Evolutionary conservation across 345 rosid genomes (phyloP), one percentile per base, ranked within the genome.

Genomic region (Turritis glabra): DNA sequence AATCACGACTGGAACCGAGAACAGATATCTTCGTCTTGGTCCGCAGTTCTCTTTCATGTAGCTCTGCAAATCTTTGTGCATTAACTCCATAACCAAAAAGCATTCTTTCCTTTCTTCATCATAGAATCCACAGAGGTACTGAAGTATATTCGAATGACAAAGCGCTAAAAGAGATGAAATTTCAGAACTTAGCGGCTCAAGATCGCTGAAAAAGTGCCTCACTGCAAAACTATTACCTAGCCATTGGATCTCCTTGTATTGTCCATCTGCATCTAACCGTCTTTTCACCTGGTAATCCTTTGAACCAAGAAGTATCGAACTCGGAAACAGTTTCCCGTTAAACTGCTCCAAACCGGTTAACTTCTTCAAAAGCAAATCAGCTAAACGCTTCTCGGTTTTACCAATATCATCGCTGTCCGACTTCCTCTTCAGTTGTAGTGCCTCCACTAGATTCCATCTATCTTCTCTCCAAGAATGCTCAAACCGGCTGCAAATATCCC

Each of bases 221-320:
- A 89, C 6, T 3, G 77, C 84, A 54, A 85, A 95, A 22, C 74
- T 79, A 65, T 89, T 88, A 50, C 97, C 99, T 29, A 89, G 62
- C 99, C 99, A 92, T 35, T 84, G 90, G 43, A 95, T 89, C 79
- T 87, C 99, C 84, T 92, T 95, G 53, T 80, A 85, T 72, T 90
- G 85, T 13, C 80, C 76, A 60, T 85, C 89, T 11, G 63, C 78
- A 17, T 86, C 89, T 55, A 91, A 57, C 59, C 97, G 25, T 29
- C 81, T 78, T 71, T 82, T 85, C 66, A 95, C 93, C 48, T 81
- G 87, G 70, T 83, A 92, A 70, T 95, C 91, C 59, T 84, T 85
- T 4, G 87, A 83, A 29, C 85, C 88, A 18, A 85, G 14, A 53
- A 95, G 71, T 60, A 92, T 76, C 8, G 90, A 86, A 29, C 88